Base-by-base conservation (phyloP, 306 rosid genomes). In the Fagus crenata region DNA sequence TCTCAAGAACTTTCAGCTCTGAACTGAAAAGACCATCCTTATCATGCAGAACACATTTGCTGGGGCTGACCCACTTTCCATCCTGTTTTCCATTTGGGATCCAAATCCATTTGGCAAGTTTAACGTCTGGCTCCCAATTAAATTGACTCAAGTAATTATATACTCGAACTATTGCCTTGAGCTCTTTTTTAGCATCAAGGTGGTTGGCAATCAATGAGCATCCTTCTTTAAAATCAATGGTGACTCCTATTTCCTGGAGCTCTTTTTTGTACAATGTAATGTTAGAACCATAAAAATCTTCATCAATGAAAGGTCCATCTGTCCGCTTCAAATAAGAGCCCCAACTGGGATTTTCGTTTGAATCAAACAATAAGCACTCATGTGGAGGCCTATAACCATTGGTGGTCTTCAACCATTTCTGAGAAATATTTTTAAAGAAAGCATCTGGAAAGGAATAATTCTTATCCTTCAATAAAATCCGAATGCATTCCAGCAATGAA, bases 291-390 rank as follows among this genome's bases (percentile, higher is more conserved):
- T 88, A 89, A 72, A 81, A 84, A 0, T 11, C 65, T 67, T 85
- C 89, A 75, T 93, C 93, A 35, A 93, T 71, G 73, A 93, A 93
- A 17, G 94, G 96, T 13, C 91, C 98, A 68, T 91, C 93, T 32
- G 71, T 84, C 53, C 59, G 81, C 80, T 81, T 76, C 79, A 92
- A 60, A 71, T 77, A 40, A 18, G 4, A 17, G 28, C 31, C 77
- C 91, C 90, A 89, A 74, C 68, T 67, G 11, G 28, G 28, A 22
- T 22, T 22, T 22, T 22, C 28, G 28, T 22, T 22, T 22, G 85
- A 77, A 84, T 77, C 82, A 65, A 86, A 91, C 77, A 91, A 71
- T 77, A 87, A 80, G 75, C 92, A 84, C 79, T 86, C 63, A 31
- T 70, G 42, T 2, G 98, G 96, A 67, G 88, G 22, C 72, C 69